Base-by-base conservation (phyloP, 108 stramenopile genomes). In the Pseudonitzschia delicatissima region DNA sequence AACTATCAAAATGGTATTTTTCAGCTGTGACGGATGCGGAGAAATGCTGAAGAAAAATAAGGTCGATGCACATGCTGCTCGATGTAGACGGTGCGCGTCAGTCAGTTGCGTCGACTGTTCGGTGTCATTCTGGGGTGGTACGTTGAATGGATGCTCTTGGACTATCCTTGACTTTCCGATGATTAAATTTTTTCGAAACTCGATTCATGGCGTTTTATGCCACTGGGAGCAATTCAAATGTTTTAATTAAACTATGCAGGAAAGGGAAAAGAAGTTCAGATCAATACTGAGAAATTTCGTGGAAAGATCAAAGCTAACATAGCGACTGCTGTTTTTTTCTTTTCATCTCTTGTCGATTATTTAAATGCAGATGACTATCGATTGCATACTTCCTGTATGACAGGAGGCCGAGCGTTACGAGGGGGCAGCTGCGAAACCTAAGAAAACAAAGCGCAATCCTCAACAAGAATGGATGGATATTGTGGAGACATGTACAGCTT, bases 241-340 rank as follows among this genome's bases (percentile, higher is more conserved):
- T 93, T 93, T 93, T 93, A 93, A 93, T 93, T 93, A 93, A 93
- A 93, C 92, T 88, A 85, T 93, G 88, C 87, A 76, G 87, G 61
- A 58, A 23, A 18, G 33, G 31, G 11, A 31, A 27, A 32, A 8
- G 33, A 17, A 50, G 15, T 26, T 8, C 64, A 39, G 11, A 11
- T 39, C 11, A n/a, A 39, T 39, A 39, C 8, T 6, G 37, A 39
- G 37, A 8, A 39, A 39, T 11, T 39, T 8, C 37, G 37, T 39
- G 37, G 6, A 8, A 6, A 8, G 11, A 39, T 39, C 37, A 39
- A n/a, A n/a, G 20, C 45, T 39, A 32, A 8, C 32, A 31, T 11
- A 11, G 12, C 44, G 37, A 13, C 17, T 64, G n/a, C 35, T 39
- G 45, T 33, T 57, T 29, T 18, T 25, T 27, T 17, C 12, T 28